These are phyloP conservation scores for Hortiboletus campestris DNA, from an alignment of 768 basidiomycete species.

Conservation along the genomic window DNA sequence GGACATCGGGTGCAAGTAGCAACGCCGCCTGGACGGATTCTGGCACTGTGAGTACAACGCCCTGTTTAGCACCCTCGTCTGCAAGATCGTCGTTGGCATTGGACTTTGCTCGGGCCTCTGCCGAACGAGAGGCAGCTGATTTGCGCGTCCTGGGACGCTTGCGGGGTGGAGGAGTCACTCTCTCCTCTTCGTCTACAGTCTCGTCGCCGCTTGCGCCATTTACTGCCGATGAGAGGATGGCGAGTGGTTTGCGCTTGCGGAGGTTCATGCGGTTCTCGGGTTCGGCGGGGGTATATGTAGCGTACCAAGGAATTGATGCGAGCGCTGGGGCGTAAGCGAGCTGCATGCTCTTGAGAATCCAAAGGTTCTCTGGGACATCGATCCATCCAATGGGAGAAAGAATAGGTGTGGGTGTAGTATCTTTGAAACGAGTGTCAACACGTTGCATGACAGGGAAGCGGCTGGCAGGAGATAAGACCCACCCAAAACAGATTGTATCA, in stretches of 20 bases:
- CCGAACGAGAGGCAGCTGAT: constrained; percentile 10
- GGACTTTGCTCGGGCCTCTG: constrained; percentile 5
- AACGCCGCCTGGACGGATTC: constrained; percentile 8
- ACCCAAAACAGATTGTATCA: constrained; percentile 56
- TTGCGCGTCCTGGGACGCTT: constrained; percentile 31
- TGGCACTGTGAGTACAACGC: background rate
- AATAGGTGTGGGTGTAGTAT: constrained; percentile 31
- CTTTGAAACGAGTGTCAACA: constrained; percentile 17
- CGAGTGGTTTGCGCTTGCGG: constrained; percentile 31
- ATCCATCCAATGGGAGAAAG: constrained; percentile 38
- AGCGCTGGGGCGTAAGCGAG: constrained; percentile 28
- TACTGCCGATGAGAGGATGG: constrained; percentile 13
- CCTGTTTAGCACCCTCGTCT: constrained; percentile 6
- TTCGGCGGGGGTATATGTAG: constrained; percentile 30
- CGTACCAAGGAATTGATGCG: constrained; percentile 27
- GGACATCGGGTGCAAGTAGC: constrained; percentile 19
- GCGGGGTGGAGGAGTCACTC: constrained; percentile 28
- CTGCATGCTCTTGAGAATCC: constrained; percentile 34
- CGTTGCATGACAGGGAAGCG: background rate
- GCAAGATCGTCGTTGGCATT: constrained; percentile 1
- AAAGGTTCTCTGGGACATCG: constrained; percentile 32
- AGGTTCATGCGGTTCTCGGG: constrained; percentile 34
- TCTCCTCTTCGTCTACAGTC: constrained; percentile 30
- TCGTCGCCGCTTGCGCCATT: constrained; percentile 39
- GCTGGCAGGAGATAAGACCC: constrained; percentile 27